A percentile compares a stretch with the other conserved stretches of the same genome.
These are phyloP conservation scores for Leccinellum rugosiceps DNA, from an alignment of 768 basidiomycete genomes.

Conservation along the genomic window DNA sequence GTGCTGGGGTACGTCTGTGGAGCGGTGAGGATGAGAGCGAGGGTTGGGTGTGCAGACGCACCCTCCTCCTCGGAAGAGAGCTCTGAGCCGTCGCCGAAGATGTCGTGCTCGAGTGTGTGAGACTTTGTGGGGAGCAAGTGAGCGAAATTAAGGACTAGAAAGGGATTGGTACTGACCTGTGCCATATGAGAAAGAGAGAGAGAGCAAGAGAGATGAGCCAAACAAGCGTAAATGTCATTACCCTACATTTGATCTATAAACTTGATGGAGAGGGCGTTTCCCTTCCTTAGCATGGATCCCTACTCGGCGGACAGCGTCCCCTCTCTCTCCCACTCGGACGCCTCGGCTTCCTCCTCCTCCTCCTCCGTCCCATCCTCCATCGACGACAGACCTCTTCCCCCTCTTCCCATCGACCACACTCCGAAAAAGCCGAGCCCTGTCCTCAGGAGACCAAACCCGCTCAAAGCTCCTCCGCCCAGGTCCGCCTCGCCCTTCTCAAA, in stretches of 20 bases:
- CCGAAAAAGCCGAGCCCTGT: not conserved
- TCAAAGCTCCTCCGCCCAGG: constrained; percentile 1
- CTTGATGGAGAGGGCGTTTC: not conserved
- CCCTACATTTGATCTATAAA: too few species aligned
- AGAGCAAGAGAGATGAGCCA: not conserved
- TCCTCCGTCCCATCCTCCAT: constrained; percentile 10
- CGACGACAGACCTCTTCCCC: constrained; percentile 21
- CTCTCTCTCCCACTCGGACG: constrained; percentile 29
- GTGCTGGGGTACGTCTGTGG: constrained; percentile 41
- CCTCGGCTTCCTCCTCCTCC: constrained; percentile 14
- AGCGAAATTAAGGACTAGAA: too few species aligned
- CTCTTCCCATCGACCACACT: constrained; percentile 5
- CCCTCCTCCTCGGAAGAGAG: constrained; percentile 73
- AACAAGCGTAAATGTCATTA: constrained; percentile 13
- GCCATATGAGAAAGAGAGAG: constrained; percentile 4
- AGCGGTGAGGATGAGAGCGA: constrained; percentile 1
- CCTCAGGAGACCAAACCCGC: not conserved
- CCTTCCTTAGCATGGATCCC: constrained; percentile 24
- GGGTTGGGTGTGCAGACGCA: not conserved
- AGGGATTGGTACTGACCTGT: not conserved
- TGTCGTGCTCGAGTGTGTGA: constrained; percentile 55
- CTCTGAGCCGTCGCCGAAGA: constrained; percentile 85
- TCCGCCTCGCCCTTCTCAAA: constrained; percentile 6
- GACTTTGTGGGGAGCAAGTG: not conserved
- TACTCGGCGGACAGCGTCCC: constrained; percentile 22